Evolutionary conservation across 1,139 yeast genomes (phyloP).

Genomic region (Geotrichum phurueaensis): DNA sequence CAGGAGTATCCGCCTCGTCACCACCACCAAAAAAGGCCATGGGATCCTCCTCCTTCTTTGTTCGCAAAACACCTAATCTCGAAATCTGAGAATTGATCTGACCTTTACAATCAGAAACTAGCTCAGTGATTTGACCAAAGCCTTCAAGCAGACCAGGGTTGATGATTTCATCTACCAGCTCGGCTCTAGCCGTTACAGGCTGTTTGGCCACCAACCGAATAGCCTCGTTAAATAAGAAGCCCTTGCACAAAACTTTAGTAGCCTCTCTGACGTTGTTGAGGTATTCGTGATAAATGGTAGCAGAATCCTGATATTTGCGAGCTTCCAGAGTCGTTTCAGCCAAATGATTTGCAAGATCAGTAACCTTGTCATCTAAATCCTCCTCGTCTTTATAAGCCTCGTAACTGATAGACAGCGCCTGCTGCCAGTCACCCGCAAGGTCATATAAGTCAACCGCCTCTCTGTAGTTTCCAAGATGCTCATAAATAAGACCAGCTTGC

Average conservation of each 20-base stretch:
- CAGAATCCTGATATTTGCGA: conserved; percentile 79
- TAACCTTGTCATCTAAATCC: conserved; percentile 29
- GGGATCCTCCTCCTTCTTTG: conserved; percentile 79
- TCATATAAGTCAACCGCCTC: conserved; percentile 67
- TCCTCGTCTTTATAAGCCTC: conserved; percentile 31
- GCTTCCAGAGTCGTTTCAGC: conserved; percentile 57
- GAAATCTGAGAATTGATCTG: conserved; percentile 79
- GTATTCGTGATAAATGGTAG: conserved; percentile 61
- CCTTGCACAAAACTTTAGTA: conserved; percentile 63
- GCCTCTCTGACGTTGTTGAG: conserved; percentile 59
- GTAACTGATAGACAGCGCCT: conserved; percentile 62
- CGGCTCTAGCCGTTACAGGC: conserved; percentile 18
- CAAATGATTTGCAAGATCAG: conserved; percentile 51
- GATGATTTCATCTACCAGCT: conserved; percentile 52
- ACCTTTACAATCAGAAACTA: conserved; percentile 82
- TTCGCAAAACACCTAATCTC: conserved; percentile 77
- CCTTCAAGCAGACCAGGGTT: conserved; percentile 80
- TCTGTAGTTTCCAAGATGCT: conserved; percentile 51
- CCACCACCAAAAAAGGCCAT: conserved; percentile 66
- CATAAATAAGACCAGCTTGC: conserved; percentile 77
- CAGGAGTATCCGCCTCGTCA: conserved; percentile 58
- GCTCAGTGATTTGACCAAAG: conserved; percentile 79
- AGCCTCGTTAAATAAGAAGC: conserved; percentile 71
- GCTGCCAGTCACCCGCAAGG: conserved; percentile 73
- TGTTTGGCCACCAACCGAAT: conserved; percentile 51